phyloP scores from a whole-genome alignment of 257 asterid species.

The Ajuga chamaepitys region DNA sequence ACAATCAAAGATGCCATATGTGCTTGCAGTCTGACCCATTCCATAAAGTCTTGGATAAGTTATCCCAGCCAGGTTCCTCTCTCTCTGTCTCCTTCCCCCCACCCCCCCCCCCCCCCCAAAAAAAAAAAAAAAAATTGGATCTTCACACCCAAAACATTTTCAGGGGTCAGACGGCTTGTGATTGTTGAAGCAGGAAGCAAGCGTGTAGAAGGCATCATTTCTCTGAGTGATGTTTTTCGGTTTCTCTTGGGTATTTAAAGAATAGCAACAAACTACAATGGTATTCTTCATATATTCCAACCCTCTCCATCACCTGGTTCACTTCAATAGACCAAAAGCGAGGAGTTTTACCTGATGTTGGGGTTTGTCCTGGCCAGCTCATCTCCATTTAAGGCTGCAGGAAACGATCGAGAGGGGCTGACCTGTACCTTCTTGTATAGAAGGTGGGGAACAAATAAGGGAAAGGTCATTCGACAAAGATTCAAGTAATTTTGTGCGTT shows the following conservation, averaged over 20 bases:
- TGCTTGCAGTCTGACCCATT: slow-evolving; percentile 80
- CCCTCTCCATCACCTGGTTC: slow-evolving; percentile 25
- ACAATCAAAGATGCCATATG: slow-evolving; percentile 83
- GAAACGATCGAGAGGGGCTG: slow-evolving; percentile 9
- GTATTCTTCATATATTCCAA: slow-evolving; percentile 26
- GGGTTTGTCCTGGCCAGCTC: slow-evolving; percentile 13
- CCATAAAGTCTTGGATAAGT: slow-evolving; percentile 63
- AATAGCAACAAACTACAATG: slow-evolving; percentile 8
- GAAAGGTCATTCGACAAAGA: slow-evolving; percentile 12
- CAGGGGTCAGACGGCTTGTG: slow-evolving; percentile 82
- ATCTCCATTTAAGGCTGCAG: slow-evolving; percentile 6
- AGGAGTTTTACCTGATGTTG: slow-evolving; percentile 13
- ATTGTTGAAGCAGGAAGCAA: slow-evolving; percentile 96
- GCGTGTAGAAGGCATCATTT: slow-evolving; percentile 76
- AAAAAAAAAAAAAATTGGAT: no score
- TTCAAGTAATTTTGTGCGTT: slow-evolving; percentile 1
- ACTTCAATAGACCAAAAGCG: slow-evolving; percentile 15
- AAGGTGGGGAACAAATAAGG: slow-evolving; percentile 17
- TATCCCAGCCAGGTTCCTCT: slow-evolving; percentile 76
- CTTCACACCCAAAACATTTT: not conserved
- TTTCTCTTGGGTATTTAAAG: slow-evolving; percentile 57
- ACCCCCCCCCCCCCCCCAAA: not conserved
- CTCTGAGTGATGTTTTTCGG: slow-evolving; percentile 66
- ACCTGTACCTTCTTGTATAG: not conserved
- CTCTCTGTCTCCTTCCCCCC: not conserved